Evolutionary conservation across 306 rosid species (phyloP).

Genomic region (Biancaea sappan): DNA sequence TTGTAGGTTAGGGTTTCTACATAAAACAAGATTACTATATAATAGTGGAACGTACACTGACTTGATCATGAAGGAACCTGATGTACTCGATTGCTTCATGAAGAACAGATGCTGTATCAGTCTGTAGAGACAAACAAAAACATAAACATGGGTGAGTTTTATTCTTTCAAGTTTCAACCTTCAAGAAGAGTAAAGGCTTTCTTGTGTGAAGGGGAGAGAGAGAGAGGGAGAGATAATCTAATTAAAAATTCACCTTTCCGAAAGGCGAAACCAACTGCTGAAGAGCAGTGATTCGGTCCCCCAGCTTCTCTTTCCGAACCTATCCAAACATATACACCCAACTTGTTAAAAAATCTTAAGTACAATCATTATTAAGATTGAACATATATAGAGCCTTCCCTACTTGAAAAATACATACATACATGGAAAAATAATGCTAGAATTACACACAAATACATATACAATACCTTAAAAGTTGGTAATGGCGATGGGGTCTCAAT

Average conservation of each 20-base stretch:
- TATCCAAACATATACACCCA: conserved; percentile 34
- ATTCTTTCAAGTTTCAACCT: neutral
- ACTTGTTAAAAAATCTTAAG: conserved; percentile 22
- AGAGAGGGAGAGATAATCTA: conserved; percentile 31
- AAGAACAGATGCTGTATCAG: conserved; percentile 90
- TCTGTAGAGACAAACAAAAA: conserved; percentile 46
- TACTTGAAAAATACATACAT: conserved; percentile 12
- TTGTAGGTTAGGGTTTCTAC: neutral
- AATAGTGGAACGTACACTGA: conserved; percentile 62
- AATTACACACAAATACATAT: neutral
- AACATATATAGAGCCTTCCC: neutral
- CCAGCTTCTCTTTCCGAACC: conserved; percentile 96
- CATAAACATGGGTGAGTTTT: neutral
- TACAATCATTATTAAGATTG: conserved; percentile 18
- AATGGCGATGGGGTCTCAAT: conserved; percentile 82
- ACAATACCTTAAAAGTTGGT: conserved; percentile 81
- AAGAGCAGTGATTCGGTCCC: conserved; percentile 93
- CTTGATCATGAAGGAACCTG: conserved; percentile 88
- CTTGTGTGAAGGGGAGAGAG: neutral
- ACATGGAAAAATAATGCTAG: neutral
- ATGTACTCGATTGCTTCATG: conserved; percentile 88
- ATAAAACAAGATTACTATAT: neutral
- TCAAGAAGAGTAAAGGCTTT: conserved; percentile 19
- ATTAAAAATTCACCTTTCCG: conserved; percentile 78
- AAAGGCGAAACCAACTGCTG: conserved; percentile 93